Evolutionary conservation across 192 early-diverging fungal species (phyloP).

Genomic region (Rhizophagus sp.): DNA sequence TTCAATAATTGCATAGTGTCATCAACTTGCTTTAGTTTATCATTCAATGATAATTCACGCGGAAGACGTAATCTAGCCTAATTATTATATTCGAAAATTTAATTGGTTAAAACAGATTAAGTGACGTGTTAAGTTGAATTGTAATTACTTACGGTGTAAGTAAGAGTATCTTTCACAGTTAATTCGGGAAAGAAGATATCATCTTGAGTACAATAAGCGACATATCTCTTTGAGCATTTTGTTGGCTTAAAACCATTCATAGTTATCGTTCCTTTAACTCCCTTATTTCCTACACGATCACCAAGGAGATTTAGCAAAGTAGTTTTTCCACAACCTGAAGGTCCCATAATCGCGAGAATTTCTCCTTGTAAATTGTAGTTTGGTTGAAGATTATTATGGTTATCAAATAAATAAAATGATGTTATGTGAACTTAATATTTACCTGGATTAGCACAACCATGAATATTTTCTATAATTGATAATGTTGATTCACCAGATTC

Average conservation of each 20-base stretch:
- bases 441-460: too few relatives aligned
- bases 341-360: slow-evolving; percentile 67
- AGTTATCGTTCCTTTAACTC: slow-evolving; percentile 32
- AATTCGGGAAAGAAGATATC: slow-evolving; percentile 51
- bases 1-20: slow-evolving; percentile 61
- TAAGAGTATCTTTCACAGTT: slow-evolving; percentile 80
- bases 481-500: too few relatives aligned
- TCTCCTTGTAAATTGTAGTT: slow-evolving; percentile 9
- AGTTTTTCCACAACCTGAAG: slow-evolving; percentile 59
- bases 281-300: slow-evolving; percentile 46
- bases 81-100: slow-evolving; percentile 20
- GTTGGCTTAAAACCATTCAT: slow-evolving; percentile 4
- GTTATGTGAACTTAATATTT: too few relatives aligned
- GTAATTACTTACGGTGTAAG: slow-evolving; percentile 45
- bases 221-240: slow-evolving; percentile 50
- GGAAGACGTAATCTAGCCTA: slow-evolving; percentile 45
- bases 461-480: too few relatives aligned
- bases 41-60: neutral
- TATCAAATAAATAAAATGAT: too few relatives aligned
- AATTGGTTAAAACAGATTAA: slow-evolving; percentile 31
- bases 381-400: too few relatives aligned
- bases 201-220: slow-evolving; percentile 61
- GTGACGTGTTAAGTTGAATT: too few relatives aligned
- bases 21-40: slow-evolving; percentile 47
- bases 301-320: slow-evolving; percentile 66